A percentile compares a stretch with the other conserved stretches of the same genome.
phyloP scores from a whole-genome alignment of 176 grass and related monocot species.

The Zoysia japonica region DNA sequence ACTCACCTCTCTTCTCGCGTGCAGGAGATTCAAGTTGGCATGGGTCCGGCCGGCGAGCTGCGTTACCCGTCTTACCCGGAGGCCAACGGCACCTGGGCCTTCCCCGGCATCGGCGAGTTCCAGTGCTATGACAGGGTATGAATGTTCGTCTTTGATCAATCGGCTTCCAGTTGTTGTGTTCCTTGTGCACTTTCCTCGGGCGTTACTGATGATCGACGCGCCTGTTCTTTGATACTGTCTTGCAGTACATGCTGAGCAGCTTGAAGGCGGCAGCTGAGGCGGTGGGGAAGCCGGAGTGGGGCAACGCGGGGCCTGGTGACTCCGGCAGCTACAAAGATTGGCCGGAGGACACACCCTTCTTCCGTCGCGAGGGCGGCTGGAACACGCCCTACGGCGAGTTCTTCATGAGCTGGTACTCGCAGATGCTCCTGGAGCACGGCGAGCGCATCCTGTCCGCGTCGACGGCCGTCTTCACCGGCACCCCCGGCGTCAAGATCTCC shows the following conservation, averaged over 20 bases:
- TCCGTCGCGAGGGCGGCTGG: constrained; percentile 58
- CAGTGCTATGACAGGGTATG: constrained; percentile 75
- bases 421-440: constrained; percentile 62
- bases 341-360: constrained; percentile 67
- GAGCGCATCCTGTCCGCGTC: constrained; percentile 59
- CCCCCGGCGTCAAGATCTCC: constrained; percentile 36
- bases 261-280: constrained; percentile 57
- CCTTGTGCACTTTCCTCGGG: too few relatives aligned
- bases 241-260: constrained; percentile 54
- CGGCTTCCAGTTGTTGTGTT: too few relatives aligned
- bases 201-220: too few relatives aligned
- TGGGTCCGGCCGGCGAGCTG: constrained; percentile 83
- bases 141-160: not conserved
- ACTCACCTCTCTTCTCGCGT: not conserved
- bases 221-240: not conserved
- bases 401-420: constrained; percentile 82
- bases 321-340: constrained; percentile 66
- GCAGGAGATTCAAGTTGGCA: constrained; percentile 85
- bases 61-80: constrained; percentile 87
- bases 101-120: constrained; percentile 80
- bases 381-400: constrained; percentile 60
- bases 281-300: constrained; percentile 65
- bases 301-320: constrained; percentile 46
- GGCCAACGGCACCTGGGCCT: constrained; percentile 62
- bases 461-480: constrained; percentile 18